Evolutionary conservation across 2,329 filamentous ascomycete genomes (phyloP).

Genomic region (Neonectria punicea): DNA sequence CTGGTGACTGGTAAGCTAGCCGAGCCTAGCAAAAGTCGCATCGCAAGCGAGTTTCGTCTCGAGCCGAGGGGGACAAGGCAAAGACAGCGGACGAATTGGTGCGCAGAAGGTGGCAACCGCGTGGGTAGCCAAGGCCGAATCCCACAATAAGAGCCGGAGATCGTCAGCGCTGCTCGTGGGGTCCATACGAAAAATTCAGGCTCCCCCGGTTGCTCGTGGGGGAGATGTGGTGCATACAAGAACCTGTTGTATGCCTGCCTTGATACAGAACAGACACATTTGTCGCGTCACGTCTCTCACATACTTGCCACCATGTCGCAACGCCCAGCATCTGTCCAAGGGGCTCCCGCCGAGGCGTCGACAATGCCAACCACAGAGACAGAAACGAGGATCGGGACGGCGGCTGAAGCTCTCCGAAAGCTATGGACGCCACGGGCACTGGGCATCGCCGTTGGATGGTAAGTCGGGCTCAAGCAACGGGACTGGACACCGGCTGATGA

Average conservation of each 20-base stretch:
- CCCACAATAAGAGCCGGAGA: background rate
- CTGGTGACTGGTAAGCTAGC: background rate
- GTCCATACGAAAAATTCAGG: too few relatives aligned
- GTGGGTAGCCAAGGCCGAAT: background rate
- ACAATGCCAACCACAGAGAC: background rate
- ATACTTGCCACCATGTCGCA: background rate
- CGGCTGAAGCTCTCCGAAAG: background rate
- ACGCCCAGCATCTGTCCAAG: background rate
- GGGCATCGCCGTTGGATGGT: background rate
- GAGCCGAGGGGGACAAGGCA: background rate
- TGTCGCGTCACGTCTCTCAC: background rate
- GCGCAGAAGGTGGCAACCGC: background rate
- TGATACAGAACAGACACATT: background rate
- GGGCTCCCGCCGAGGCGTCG: background rate
- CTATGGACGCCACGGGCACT: background rate
- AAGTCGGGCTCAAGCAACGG: background rate
- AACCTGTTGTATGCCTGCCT: background rate
- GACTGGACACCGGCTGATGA: background rate
- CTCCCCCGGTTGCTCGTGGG: background rate
- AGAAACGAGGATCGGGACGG: background rate
- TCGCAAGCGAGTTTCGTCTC: background rate
- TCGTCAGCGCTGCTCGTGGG: background rate
- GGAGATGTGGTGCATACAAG: background rate
- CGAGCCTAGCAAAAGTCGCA: background rate
- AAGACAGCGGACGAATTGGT: background rate